Conservation (phyloP, 768 basidiomycete genomes). For the Russula dissimulans region DNA sequence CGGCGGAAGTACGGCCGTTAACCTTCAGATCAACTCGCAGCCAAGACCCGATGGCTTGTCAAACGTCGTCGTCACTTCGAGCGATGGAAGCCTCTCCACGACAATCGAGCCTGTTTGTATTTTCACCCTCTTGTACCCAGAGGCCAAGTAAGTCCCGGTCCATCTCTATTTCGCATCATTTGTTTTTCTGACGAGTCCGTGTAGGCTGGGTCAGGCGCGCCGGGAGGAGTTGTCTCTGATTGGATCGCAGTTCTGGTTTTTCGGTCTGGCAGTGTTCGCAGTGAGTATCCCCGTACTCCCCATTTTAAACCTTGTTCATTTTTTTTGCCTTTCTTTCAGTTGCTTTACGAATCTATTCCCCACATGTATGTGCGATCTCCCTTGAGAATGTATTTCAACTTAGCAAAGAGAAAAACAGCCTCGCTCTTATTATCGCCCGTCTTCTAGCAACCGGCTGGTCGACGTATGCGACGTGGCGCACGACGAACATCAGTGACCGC, state of each 20-base stretch:
- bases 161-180: background rate
- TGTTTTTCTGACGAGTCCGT: background rate
- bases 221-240: slow-evolving; percentile 16
- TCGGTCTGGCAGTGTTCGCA: slow-evolving; percentile 18
- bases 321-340: slow-evolving; percentile 17
- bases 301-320: background rate
- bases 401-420: slow-evolving; percentile 23
- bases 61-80: background rate
- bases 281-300: background rate
- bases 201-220: slow-evolving; percentile 7
- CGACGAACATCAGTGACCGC: slow-evolving; percentile 26
- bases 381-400: background rate
- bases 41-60: background rate
- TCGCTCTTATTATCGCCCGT: slow-evolving; percentile 42
- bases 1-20: background rate
- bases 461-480: slow-evolving; percentile 41
- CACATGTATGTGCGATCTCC: slow-evolving; percentile 34
- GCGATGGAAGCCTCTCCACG: background rate
- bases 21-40: background rate
- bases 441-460: slow-evolving; percentile 42
- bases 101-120: slow-evolving; percentile 6
- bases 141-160: background rate
- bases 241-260: slow-evolving; percentile 18
- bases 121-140: slow-evolving; percentile 11
- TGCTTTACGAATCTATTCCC: slow-evolving; percentile 43